phyloP scores from a whole-genome alignment of 805 yeast genomes.

The Pichia thaimueangensis region DNA sequence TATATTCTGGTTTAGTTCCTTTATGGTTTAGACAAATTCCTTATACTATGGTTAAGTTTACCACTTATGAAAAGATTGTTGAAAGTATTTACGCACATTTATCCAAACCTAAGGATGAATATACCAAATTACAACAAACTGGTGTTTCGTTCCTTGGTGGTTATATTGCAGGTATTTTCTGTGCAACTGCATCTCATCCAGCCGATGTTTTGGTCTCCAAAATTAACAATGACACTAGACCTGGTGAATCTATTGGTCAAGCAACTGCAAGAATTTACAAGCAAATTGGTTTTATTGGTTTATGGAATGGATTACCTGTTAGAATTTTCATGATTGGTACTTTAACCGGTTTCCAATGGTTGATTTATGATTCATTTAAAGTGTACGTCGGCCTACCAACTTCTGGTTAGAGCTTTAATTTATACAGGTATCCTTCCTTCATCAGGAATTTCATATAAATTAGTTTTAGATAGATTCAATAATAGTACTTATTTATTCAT shows the following conservation, averaged over 20 bases:
- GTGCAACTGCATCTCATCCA: conserved; percentile 95
- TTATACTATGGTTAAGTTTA: conserved; percentile 97
- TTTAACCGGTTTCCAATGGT: conserved; percentile 95
- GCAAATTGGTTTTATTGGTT: conserved; percentile 80
- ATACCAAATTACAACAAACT: conserved; percentile 72
- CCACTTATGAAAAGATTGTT: conserved; percentile 89
- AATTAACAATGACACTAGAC: conserved; percentile 66
- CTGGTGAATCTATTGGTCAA: conserved; percentile 57
- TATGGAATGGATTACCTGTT: conserved; percentile 93
- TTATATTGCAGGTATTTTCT: conserved; percentile 93
- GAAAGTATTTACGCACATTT: conserved; percentile 66
- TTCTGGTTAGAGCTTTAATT: conserved; percentile 67
- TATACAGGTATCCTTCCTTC: too few species aligned
- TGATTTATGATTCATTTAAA: conserved; percentile 92
- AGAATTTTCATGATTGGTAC: conserved; percentile 98
- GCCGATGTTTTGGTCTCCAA: conserved; percentile 99
- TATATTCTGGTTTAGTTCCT: conserved; percentile 87
- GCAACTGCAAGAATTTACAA: conserved; percentile 72
- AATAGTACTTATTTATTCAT: too few species aligned
- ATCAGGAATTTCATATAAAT: too few species aligned
- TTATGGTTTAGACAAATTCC: conserved; percentile 97
- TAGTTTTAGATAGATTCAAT: too few species aligned
- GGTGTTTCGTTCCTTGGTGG: conserved; percentile 95
- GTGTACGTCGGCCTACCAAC: conserved; percentile 94
- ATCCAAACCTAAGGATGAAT: conserved; percentile 67